phyloP scores from a whole-genome alignment of 2,329 filamentous ascomycete species.

The Epicoccum nigrum region DNA sequence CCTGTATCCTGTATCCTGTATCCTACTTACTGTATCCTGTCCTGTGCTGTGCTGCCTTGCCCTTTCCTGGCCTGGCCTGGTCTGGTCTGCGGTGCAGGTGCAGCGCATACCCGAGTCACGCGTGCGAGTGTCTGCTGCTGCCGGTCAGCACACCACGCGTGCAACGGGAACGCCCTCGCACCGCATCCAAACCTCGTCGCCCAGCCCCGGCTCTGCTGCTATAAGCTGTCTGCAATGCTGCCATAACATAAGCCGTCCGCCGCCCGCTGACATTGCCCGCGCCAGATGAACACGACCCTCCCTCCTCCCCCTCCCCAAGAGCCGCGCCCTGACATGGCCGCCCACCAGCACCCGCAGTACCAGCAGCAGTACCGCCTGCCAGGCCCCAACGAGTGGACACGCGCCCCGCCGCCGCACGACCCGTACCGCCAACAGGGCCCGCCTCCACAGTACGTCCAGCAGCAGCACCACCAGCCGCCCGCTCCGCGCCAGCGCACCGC shows the following conservation, averaged over 20 bases:
- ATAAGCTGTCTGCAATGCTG: slow-evolving; percentile 4
- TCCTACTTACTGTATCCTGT: background rate
- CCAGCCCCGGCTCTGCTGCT: slow-evolving; percentile 1
- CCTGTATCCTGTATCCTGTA: background rate
- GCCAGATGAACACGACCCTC: slow-evolving; percentile 40
- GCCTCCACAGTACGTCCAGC: slow-evolving; percentile 48
- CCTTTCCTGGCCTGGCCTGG: background rate
- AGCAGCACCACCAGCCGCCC: slow-evolving; percentile 50
- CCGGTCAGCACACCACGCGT: slow-evolving; percentile 5
- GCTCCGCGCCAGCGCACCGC: slow-evolving; percentile 66
- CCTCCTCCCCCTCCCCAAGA: slow-evolving; percentile 42
- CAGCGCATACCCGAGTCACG: background rate
- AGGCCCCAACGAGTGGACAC: slow-evolving; percentile 55
- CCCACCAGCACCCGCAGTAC: slow-evolving; percentile 52
- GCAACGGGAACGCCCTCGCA: slow-evolving; percentile 1
- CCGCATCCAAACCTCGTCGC: background rate
- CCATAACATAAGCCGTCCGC: background rate
- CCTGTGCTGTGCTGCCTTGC: background rate
- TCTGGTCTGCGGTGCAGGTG: background rate
- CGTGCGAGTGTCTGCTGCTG: background rate
- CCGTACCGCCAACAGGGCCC: slow-evolving; percentile 48
- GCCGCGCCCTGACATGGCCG: slow-evolving; percentile 53
- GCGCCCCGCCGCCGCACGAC: slow-evolving; percentile 47
- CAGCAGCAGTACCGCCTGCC: slow-evolving; percentile 55
- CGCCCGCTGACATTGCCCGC: slow-evolving; percentile 28